phyloP scores from a whole-genome alignment of 2,329 filamentous ascomycete genomes.

The Talaromyces sp. region DNA sequence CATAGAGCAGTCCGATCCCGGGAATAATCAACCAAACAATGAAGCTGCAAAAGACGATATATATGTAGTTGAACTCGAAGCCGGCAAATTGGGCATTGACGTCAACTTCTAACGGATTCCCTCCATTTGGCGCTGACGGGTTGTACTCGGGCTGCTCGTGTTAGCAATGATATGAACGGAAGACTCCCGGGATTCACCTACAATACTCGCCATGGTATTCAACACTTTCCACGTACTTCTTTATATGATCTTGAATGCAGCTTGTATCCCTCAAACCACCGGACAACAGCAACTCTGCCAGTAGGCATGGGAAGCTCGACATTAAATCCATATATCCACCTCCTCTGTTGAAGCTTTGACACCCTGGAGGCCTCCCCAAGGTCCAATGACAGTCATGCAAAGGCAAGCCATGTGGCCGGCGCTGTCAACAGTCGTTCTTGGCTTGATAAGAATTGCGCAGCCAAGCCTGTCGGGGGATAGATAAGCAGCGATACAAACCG shows the following conservation, averaged over 20 bases:
- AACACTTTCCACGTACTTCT: neutral
- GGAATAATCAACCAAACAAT: constrained; percentile 65
- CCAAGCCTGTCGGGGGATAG: neutral
- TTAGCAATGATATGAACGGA: constrained; percentile 3
- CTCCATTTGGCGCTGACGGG: constrained; percentile 46
- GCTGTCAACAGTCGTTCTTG: neutral
- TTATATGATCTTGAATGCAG: neutral
- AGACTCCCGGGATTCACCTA: neutral
- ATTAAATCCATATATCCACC: neutral
- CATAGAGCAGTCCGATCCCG: constrained; percentile 62
- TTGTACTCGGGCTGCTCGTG: constrained; percentile 29
- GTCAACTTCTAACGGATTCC: constrained; percentile 50
- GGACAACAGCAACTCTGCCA: neutral
- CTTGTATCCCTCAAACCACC: neutral
- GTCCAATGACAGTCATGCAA: neutral
- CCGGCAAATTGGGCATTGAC: constrained; percentile 57
- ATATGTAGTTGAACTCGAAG: constrained; percentile 58
- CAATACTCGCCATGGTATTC: neutral
- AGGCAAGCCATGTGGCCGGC: neutral
- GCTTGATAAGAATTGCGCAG: neutral
- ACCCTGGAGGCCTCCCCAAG: neutral
- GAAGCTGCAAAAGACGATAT: constrained; percentile 53
- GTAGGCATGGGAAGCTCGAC: neutral
- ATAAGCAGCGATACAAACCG: neutral
- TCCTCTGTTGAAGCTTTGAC: neutral